Conservation (phyloP, 306 rosid genomes). For the Quercus dentata region DNA sequence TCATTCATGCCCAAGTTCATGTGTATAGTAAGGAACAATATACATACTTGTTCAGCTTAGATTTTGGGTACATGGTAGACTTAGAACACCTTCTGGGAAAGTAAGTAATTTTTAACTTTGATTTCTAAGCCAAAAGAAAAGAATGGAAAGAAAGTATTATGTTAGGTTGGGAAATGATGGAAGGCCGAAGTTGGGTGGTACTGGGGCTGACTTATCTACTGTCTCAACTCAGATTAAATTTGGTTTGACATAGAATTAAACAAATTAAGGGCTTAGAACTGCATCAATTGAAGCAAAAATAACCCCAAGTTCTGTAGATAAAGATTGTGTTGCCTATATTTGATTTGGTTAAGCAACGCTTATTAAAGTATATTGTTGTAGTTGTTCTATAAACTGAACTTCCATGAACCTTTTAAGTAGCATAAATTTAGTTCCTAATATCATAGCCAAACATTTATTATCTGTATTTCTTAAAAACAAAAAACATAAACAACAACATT, state of each 20-base stretch:
- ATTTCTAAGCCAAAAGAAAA: slow-evolving; percentile 10
- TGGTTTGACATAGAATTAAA: neutral
- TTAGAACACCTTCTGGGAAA: neutral
- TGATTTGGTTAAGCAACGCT: neutral
- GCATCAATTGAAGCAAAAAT: neutral
- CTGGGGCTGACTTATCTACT: neutral
- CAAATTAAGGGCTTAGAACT: neutral
- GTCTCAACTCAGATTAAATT: neutral
- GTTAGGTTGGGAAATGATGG: slow-evolving; percentile 1
- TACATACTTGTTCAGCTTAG: slow-evolving; percentile 5
- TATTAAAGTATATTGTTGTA: no score
- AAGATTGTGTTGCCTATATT: neutral
- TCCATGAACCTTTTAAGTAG: no score
- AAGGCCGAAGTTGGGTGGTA: neutral
- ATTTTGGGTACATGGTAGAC: neutral
- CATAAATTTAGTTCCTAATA: no score
- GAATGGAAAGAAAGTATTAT: neutral
- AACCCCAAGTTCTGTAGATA: neutral
- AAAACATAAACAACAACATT: no score
- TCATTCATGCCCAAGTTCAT: no score
- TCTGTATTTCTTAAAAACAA: no score
- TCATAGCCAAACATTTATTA: no score
- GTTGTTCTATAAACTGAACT: no score
- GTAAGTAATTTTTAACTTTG: slow-evolving; percentile 6
- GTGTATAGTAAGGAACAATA: no score